A percentile compares a stretch with the other conserved stretches of the same genome.
Evolutionary conservation across 805 yeast genomes (phyloP).

Genomic region (Ogataea ramenticola): DNA sequence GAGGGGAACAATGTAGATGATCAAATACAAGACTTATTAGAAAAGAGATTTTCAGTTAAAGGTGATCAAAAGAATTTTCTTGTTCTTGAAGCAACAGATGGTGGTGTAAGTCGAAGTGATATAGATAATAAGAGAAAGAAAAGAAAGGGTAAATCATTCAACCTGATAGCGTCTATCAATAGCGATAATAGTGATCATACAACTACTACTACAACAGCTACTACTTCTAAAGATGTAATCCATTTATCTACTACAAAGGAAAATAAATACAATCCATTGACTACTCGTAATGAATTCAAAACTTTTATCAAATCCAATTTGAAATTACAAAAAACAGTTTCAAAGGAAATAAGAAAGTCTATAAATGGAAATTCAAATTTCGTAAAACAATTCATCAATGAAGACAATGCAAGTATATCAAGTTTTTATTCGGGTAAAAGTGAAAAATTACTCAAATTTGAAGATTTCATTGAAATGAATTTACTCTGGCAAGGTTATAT

Average conservation of each 20-base stretch:
- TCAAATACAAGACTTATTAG: constrained; percentile 32
- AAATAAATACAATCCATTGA: constrained; percentile 17
- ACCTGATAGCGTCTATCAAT: constrained; percentile 2
- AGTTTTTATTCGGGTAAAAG: constrained; percentile 12
- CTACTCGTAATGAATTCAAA: constrained; percentile 34
- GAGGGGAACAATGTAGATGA: constrained; percentile 18
- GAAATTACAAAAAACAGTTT: constrained; percentile 31
- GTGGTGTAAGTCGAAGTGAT: constrained; percentile 11
- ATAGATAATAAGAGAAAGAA: constrained; percentile 8
- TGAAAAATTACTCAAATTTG: constrained; percentile 28
- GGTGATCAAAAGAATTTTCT: constrained; percentile 43
- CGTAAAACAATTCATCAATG: constrained; percentile 3
- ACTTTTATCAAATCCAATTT: constrained; percentile 31
- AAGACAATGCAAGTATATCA: constrained; percentile 6
- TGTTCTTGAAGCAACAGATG: constrained; percentile 31
- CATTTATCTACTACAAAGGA: constrained; percentile 1
- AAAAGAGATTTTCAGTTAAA: constrained; percentile 35
- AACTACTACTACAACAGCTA: not conserved
- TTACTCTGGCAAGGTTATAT: constrained; percentile 72
- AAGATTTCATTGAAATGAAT: constrained; percentile 47
- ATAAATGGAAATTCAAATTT: constrained; percentile 18
- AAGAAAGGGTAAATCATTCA: constrained; percentile 10
- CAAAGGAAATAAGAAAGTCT: constrained; percentile 26
- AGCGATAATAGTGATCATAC: not conserved
- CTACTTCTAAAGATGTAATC: not conserved